phyloP scores from a whole-genome alignment of 2,329 filamentous ascomycete genomes.

The Xylariaceae sp. region DNA sequence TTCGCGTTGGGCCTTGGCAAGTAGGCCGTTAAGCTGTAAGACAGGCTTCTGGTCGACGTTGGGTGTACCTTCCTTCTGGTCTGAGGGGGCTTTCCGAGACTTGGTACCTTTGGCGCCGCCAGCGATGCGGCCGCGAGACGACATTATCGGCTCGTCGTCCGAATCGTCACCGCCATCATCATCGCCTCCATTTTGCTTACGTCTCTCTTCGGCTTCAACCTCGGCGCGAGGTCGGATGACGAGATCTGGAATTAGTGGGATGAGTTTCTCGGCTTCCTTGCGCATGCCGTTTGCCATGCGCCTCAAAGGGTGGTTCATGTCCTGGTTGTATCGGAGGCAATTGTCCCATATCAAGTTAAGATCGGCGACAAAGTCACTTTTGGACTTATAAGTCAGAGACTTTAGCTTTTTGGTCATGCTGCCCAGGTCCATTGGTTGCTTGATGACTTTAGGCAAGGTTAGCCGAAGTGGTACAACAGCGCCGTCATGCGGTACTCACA shows the following conservation, averaged over 20 bases:
- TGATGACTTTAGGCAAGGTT: conserved; percentile 64
- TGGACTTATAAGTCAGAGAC: conserved; percentile 73
- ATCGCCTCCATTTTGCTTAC: conserved; percentile 80
- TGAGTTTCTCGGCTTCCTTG: conserved; percentile 94
- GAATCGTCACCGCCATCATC: conserved; percentile 84
- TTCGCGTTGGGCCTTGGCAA: conserved; percentile 55
- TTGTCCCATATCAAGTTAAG: conserved; percentile 96
- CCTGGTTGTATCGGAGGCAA: conserved; percentile 91
- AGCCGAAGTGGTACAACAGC: conserved; percentile 7
- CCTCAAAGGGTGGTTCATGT: conserved; percentile 78
- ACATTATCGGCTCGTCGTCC: conserved; percentile 98
- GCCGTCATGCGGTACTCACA: conserved; percentile 51
- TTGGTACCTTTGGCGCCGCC: conserved; percentile 75
- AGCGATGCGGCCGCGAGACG: conserved; percentile 86
- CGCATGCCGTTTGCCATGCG: conserved; percentile 96
- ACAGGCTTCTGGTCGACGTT: conserved; percentile 69
- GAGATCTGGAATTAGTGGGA: conserved; percentile 91
- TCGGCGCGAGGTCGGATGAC: conserved; percentile 86
- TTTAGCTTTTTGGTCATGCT: conserved; percentile 98
- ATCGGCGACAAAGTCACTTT: conserved; percentile 91
- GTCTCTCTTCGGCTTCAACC: conserved; percentile 81
- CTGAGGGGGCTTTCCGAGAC: conserved; percentile 68
- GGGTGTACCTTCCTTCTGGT: conserved; percentile 76
- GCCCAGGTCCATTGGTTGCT: conserved; percentile 95
- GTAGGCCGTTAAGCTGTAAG: conserved; percentile 60